Evolutionary conservation across 345 rosid species (phyloP).

Genomic region (Ceriops tagal): DNA sequence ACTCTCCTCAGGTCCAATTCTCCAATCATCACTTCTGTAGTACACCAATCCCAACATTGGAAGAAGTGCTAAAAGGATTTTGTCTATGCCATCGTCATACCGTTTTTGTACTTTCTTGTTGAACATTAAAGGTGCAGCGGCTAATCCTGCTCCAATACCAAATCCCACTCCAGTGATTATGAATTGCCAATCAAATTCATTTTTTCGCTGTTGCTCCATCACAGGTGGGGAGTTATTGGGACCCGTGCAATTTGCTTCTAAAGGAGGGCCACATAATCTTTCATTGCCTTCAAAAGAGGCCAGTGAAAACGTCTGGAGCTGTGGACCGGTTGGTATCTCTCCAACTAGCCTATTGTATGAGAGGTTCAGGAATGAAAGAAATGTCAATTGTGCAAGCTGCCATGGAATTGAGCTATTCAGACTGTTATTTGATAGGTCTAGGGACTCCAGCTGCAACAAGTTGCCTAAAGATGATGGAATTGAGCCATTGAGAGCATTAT

Average conservation of each 20-base stretch:
- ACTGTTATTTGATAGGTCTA: no score
- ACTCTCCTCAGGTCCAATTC: slow-evolving; percentile 27
- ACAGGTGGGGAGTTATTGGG: not conserved
- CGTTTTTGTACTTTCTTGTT: slow-evolving; percentile 31
- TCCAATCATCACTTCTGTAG: slow-evolving; percentile 31
- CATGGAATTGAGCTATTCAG: no score
- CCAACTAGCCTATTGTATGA: not conserved
- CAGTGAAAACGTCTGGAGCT: not conserved
- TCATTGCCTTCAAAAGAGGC: not conserved
- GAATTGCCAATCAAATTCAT: slow-evolving; percentile 41
- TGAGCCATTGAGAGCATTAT: no score
- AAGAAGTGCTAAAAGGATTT: slow-evolving; percentile 34
- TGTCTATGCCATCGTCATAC: slow-evolving; percentile 34
- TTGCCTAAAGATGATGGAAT: no score
- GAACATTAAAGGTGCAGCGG: slow-evolving; percentile 37
- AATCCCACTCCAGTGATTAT: slow-evolving; percentile 46
- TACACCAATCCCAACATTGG: slow-evolving; percentile 43
- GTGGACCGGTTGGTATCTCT: not conserved
- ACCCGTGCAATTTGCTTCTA: not conserved
- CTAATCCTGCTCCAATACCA: slow-evolving; percentile 47
- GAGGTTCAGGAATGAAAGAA: not conserved
- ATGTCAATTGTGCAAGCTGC: no score
- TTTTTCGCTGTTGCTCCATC: not conserved
- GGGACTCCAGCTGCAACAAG: no score
- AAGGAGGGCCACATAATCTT: not conserved